phyloP scores from a whole-genome alignment of 2,329 filamentous ascomycete genomes.

The Fusarium phyllophilum region DNA sequence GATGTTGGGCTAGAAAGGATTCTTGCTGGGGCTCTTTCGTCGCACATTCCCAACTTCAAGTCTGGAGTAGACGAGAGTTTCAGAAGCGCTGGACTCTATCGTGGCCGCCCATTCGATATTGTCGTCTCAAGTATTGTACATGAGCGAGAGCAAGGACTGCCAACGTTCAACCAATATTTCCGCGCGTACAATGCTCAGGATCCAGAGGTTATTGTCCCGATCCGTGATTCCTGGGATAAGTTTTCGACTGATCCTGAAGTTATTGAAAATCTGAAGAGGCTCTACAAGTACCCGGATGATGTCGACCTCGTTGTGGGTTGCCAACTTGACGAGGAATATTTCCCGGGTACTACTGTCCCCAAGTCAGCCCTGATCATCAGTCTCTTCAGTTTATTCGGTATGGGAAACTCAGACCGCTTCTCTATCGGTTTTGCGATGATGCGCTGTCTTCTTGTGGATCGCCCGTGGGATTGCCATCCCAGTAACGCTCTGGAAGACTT shows the following conservation, averaged over 20 bases:
- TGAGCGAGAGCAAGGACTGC: not conserved
- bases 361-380: not conserved
- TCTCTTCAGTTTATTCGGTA: not conserved
- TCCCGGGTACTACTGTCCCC: not conserved
- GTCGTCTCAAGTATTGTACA: not conserved
- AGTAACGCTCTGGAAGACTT: not conserved
- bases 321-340: not conserved
- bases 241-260: not conserved
- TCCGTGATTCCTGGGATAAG: accelerated
- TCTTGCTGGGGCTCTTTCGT: not conserved
- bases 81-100: not conserved
- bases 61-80: not conserved
- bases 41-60: not conserved
- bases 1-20: not conserved
- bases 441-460: not conserved
- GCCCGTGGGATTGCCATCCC: not conserved
- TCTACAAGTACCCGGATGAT: not conserved
- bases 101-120: accelerated
- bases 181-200: not conserved
- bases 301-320: not conserved
- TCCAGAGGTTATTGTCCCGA: accelerated
- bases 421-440: not conserved
- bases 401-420: not conserved
- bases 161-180: not conserved
- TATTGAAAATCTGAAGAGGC: not conserved